Conservation (phyloP, 257 asterid species). For the Fraxinus quadrangulata region DNA sequence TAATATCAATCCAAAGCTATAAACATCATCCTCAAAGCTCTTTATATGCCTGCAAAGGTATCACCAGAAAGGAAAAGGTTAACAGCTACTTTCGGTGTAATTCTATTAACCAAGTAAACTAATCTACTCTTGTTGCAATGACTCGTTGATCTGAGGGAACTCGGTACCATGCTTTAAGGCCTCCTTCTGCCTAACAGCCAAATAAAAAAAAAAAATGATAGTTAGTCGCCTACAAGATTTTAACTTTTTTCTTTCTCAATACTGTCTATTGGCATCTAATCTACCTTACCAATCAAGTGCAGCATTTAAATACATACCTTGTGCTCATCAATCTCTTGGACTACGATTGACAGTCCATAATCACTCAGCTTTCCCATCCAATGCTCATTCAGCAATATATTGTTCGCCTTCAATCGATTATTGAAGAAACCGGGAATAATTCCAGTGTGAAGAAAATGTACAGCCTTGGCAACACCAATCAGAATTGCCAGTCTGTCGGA, state of each 20-base stretch:
- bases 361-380: conserved; percentile 67
- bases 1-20: conserved; percentile 62
- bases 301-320: conserved; percentile 31
- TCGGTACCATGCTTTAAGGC: conserved; percentile 54
- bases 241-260: neutral
- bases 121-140: neutral
- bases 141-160: neutral
- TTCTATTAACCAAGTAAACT: neutral
- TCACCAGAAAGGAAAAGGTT: conserved; percentile 4
- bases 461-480: conserved; percentile 67
- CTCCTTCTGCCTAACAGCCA: conserved; percentile 44
- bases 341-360: conserved; percentile 64
- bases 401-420: conserved; percentile 58
- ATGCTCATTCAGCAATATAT: conserved; percentile 58
- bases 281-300: neutral
- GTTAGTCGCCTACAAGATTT: conserved; percentile 14
- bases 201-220: conserved; percentile 6
- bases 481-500: conserved; percentile 58
- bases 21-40: conserved; percentile 66
- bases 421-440: conserved; percentile 64
- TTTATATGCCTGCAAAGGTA: conserved; percentile 51
- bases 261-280: neutral
- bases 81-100: neutral
- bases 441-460: conserved; percentile 80
- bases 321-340: conserved; percentile 45